Evolutionary conservation across 1,139 yeast genomes (phyloP), one percentile per base, ranked within the genome.

Genomic region (Hanseniaspora sp.): DNA sequence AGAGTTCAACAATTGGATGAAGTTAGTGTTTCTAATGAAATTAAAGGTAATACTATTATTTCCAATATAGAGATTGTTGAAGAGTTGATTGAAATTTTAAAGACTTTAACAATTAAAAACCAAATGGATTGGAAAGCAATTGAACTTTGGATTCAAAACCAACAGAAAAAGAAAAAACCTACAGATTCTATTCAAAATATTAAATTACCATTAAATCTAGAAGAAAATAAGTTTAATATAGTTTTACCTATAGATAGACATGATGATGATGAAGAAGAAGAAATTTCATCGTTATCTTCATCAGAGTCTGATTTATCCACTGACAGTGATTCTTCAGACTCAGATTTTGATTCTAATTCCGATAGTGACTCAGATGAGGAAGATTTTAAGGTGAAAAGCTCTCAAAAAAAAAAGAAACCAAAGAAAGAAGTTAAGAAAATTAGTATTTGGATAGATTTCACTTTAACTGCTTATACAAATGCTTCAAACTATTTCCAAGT

Each of bases 101-200:
- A 81, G 57, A 72, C 72, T 0, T 69, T 86, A 55, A 39, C 35
- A 11, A 60, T 90, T 6, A 81, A 83, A 53, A 95, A 86, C 64
- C 94, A 87, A 59, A 86, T 87, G 90, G 97, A 92, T 65, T 92
- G 98, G 98, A 76, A 79, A 37, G 85, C 87, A 59, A 88, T 90
- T 57, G 96, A 85, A 64, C 80, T 83, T 59, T 71, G 83, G 55
- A 81, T 92, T 54, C 71, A 75, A 54, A 74, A 81, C 51, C 96
- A 90, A 62, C 82, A 86, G 61, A 68, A 72, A 1, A 77, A 82
- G 59, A 82, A 82, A 0, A 85, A 84, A 61, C 67, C 71, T 3
- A n/a, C 41, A 13, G 55, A 53, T 30, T 72, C 82, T 52, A 95
- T 96, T 0, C 69, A 71, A 43, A 63, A 74, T 55, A 83, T 90